A percentile compares a stretch with the other conserved stretches of the same genome.
Conservation (phyloP, 1,139 yeast genomes). For the Saccharomyces hybrid region DNA sequence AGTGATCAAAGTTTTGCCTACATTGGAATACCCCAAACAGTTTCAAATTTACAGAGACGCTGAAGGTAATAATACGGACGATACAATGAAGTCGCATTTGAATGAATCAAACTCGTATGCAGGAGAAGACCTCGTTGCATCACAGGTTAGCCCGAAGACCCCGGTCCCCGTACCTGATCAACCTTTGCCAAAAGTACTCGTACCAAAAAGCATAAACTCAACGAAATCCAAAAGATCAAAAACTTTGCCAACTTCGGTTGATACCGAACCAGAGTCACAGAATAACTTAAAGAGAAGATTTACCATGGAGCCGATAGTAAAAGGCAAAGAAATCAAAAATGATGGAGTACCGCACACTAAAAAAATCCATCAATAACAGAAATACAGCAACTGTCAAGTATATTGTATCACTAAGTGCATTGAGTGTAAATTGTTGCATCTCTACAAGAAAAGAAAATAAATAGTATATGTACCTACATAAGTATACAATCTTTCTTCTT, state of each 20-base stretch:
- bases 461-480: constrained; percentile 26
- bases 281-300: constrained; percentile 17
- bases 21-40: neutral
- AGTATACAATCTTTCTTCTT: constrained; percentile 38
- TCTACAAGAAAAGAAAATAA: neutral
- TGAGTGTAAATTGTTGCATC: neutral
- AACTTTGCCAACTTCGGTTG: constrained; percentile 8
- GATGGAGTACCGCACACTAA: neutral
- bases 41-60: neutral
- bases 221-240: constrained; percentile 11
- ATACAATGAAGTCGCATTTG: neutral
- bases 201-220: constrained; percentile 23
- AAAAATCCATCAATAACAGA: neutral
- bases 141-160: constrained; percentile 15
- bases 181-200: constrained; percentile 21
- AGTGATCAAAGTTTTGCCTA: neutral
- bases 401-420: neutral
- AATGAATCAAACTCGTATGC: neutral
- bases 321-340: constrained; percentile 2
- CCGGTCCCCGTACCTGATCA: constrained; percentile 30
- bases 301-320: constrained; percentile 4
- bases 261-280: neutral
- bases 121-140: neutral
- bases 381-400: neutral
- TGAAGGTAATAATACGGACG: neutral